Conservation (phyloP, 2,329 filamentous ascomycete genomes). For the Macrophomina pseudophaseolina region DNA sequence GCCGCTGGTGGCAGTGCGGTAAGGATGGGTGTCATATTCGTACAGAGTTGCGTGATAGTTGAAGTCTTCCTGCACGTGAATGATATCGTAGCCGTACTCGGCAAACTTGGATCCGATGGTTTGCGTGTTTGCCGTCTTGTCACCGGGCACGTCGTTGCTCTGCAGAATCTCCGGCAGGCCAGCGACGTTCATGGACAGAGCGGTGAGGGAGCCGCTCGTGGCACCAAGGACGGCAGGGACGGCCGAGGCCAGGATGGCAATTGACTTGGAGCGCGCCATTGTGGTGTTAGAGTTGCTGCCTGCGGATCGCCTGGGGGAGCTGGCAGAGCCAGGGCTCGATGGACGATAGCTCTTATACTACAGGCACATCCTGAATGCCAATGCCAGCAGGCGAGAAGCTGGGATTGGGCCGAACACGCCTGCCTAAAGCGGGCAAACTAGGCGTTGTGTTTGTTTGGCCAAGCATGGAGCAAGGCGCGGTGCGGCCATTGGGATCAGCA, state of each 20-base stretch:
- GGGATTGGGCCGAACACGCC: neutral
- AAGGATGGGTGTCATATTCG: conserved; percentile 62
- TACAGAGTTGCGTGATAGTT: conserved; percentile 71
- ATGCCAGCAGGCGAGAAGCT: conserved; percentile 11
- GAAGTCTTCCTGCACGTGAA: conserved; percentile 73
- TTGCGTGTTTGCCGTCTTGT: conserved; percentile 64
- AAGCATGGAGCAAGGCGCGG: neutral
- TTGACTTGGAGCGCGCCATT: neutral
- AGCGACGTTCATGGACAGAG: conserved; percentile 65
- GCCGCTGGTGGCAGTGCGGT: conserved; percentile 69
- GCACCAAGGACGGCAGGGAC: conserved; percentile 11
- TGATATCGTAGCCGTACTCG: conserved; percentile 60
- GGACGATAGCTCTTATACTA: neutral
- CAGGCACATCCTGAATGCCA: neutral
- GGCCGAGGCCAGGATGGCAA: conserved; percentile 18
- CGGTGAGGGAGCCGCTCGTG: conserved; percentile 51
- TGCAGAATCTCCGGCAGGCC: conserved; percentile 64
- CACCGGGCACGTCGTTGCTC: conserved; percentile 64
- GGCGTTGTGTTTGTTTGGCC: neutral
- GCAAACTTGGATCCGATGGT: conserved; percentile 63
- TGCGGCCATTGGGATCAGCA: conserved; percentile 9
- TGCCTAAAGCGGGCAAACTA: conserved; percentile 11
- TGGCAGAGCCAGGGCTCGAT: neutral
- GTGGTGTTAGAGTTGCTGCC: conserved; percentile 7
- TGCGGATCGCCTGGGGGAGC: neutral